Evolutionary conservation across 352 stramenopile genomes (phyloP), one percentile per base, ranked within the genome.

Genomic region (Phytophthora chlamydospora): DNA sequence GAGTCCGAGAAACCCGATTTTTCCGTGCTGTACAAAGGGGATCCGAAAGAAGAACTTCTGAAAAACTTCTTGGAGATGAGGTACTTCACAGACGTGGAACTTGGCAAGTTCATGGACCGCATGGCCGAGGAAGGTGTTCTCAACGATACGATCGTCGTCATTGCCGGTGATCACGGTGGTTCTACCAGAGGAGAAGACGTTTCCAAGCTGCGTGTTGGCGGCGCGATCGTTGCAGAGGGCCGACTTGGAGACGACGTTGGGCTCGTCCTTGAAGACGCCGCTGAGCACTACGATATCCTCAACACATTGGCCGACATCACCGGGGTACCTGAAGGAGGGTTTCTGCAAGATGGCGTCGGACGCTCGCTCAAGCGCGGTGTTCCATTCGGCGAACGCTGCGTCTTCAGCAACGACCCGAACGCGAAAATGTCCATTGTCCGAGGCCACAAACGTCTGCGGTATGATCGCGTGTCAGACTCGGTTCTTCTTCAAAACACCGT

Each of bases 251-350:
- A 73, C 9, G 64, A 68, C 19, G 67, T 49, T 2, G 77, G 77
- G 0, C 45, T 64, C 12, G 32, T 83, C 3, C 62, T 84, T 9
- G 58, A 81, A 1, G 68, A 81, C 24, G 62, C 56, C 2, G 65
- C 68, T 8, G 71, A 68, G 9, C 76, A 89, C 7, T 83, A 78
- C 31, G 79, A 89, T 38, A 54, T 75, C 13, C 70, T 89, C 42
- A 89, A 86, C 42, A 87, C 77, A 4, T 31, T 89, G 11, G 75
- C 73, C 0, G 75, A 87, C 29, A 85, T 89, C 31, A 68, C 82
- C 0, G 77, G 80, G 1, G 61, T 85, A 0, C 76, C 76, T 4
- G 10, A 68, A 0, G 63, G 75, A 6, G 76, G 76, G 2, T 84
- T 89, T 17, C 38, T 80, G 1, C 79, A 89, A 52, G 72, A 69